Evolutionary conservation across 1,284 basidiomycete species (phyloP), one percentile per base, ranked within the genome.

Genomic region (Cutaneotrichosporon cutaneum): DNA sequence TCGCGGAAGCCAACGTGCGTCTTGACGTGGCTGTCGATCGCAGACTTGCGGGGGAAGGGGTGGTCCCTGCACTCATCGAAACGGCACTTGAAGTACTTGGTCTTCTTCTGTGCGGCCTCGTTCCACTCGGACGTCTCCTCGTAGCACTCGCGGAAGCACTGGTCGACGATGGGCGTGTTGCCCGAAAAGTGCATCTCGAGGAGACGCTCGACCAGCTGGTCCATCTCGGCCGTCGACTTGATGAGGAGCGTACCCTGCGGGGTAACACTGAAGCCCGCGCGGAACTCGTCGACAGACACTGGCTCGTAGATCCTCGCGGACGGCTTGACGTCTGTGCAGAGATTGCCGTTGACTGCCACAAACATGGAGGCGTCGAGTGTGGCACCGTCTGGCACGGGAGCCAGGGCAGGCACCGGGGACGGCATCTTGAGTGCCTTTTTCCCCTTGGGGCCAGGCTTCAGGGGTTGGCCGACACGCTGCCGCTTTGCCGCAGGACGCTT

Each of bases 401-500:
- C 52, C 52, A 54, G 52, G 52, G 52, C 27, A 27, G 52, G 52
- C 24, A 54, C 52, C 52, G 52, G 52, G 33, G 52, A 54, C 52
- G 52, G 52, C 52, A 54, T 22, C 52, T 54, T 54, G n/a, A 33
- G 52, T 22, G 35, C 42, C 47, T 58, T 58, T 33, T 69, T 71
- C 36, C 65, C 66, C 35, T 67, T 68, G 45, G 70, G 70, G 14
- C 70, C 70, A 3, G 70, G 70, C 47, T 67, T 66, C 27, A 71
- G 58, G 50, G 67, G 67, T 53, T 58, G 67, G 54, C 70, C 70
- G 32, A 71, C 62, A 32, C 65, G 65, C 18, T 42, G 39, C 39
- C 39, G 39, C 51, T 67, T 67, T 9, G 62, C 56, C 7, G 57
- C 53, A 16, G 55, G 33, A 14, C 65, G 62, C 56, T 64, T 64